phyloP scores from a whole-genome alignment of 805 yeast genomes.

The Sugiyamaella qingdaonensis region DNA sequence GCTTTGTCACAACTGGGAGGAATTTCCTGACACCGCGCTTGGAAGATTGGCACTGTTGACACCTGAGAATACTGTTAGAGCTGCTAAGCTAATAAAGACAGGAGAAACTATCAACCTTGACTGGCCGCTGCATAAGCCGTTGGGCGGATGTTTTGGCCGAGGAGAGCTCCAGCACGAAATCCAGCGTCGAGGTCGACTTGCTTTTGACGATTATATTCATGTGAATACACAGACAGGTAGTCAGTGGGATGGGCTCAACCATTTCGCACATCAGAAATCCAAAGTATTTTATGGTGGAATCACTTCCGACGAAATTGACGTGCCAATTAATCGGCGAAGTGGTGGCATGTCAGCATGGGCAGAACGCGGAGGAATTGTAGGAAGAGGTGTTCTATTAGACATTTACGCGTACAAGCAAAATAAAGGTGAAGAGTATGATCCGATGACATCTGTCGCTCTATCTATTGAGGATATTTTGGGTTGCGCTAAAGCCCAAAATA shows the following conservation, averaged over 20 bases:
- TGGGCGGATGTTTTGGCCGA: slow-evolving; percentile 7
- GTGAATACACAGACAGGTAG: slow-evolving; percentile 32
- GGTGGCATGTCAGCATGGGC: slow-evolving; percentile 22
- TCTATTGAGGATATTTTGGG: slow-evolving; percentile 23
- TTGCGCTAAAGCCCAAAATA: slow-evolving; percentile 24
- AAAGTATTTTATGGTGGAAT: slow-evolving; percentile 26
- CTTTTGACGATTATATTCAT: slow-evolving; percentile 28
- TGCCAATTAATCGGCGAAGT: not conserved
- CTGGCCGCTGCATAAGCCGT: slow-evolving; percentile 15
- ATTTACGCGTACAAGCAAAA: slow-evolving; percentile 29
- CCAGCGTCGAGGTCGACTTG: slow-evolving; percentile 2
- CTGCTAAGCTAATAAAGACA: slow-evolving; percentile 10
- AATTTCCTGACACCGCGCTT: slow-evolving; percentile 6
- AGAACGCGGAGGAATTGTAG: slow-evolving; percentile 29
- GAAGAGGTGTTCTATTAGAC: slow-evolving; percentile 34
- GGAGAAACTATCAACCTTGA: slow-evolving; percentile 17
- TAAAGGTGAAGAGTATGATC: slow-evolving; percentile 25
- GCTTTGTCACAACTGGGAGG: slow-evolving; percentile 8
- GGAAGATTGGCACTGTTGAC: slow-evolving; percentile 16
- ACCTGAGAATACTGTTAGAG: slow-evolving; percentile 8
- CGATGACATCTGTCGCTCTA: slow-evolving; percentile 26
- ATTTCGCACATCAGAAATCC: slow-evolving; percentile 23
- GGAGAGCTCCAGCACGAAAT: slow-evolving; percentile 2
- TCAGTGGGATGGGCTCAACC: slow-evolving; percentile 35
- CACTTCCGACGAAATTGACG: slow-evolving; percentile 21